Evolutionary conservation across 2,329 filamentous ascomycete genomes (phyloP), one percentile per base, ranked within the genome.

Genomic region (Cladosporium cucumerinum): DNA sequence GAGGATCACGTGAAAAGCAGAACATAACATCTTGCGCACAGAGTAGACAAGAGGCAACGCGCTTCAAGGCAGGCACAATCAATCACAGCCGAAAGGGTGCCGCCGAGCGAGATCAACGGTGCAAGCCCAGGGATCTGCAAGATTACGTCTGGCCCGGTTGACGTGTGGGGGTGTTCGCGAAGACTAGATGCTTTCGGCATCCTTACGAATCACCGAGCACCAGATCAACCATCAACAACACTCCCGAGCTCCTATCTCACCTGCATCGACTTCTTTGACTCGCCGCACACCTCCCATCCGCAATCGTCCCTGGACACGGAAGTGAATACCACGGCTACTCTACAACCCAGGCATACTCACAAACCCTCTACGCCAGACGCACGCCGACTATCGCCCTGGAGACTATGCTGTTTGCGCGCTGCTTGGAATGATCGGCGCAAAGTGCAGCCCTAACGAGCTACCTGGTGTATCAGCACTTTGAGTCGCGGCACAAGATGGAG

Each of bases 401-500:
- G 21, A 46, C n/a, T 54, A 62, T 62, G 60, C 49, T 52, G n/a
- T 54, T 30, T 32, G 60, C 49, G 34, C 49, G 32, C 60, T 32
- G 26, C 58, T 30, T 39, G 28, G 43, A 28, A 62, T 54, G 60
- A 55, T 25, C 25, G 32, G 49, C 60, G 25, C 60, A 23, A 23
- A 62, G 60, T 25, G 49, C 34, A 23, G 48, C 21, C 48, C 16
- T n/a, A 26, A n/a, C 36, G 34, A 28, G 23, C 46, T 26, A 28
- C 34, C 25, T 28, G 36, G 34, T 43, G 23, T 46, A 46, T n/a
- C 23, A n/a, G 55, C 23, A 14, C 34, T 16, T 25, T n/a, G 26
- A 26, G 55, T 58, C 36, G 34, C 55, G 8, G 25, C 55, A 28
- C 32, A 25, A 39, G 32, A 62, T 62, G 60, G 60, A 62, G n/a